Evolutionary conservation across 2,329 filamentous ascomycete species (phyloP), one percentile per base, ranked within the genome.

Genomic region (Nemania diffusa): DNA sequence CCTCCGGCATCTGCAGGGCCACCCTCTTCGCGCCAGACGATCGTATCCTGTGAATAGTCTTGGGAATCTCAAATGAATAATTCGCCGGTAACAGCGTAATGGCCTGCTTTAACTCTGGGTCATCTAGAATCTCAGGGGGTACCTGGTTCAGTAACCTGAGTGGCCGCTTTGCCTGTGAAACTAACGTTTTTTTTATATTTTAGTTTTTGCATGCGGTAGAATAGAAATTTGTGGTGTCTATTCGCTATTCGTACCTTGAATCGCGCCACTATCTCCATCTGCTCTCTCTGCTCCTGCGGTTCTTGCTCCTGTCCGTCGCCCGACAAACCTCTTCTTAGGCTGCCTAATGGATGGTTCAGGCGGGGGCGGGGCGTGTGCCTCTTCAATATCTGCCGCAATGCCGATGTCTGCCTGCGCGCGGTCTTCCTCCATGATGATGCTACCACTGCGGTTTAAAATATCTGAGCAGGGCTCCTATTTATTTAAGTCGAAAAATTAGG

Each of bases 51-150:
- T 98, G 94, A 75, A 99, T 97, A 8, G 96, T 99, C 83, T 99
- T 99, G 78, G 93, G 96, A 63, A 99, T 94, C 82, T 99, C 96
- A 78, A 99, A 99, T 74, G 92, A 95, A 85, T 99, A 99, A 83
- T 99, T 99, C n/a, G 88, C 84, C 0, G 96, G 96, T 2, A 99
- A 88, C 34, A 99, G 87, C 5, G 89, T 85, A 65, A 98, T 94
- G 3, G 96, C 96, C 51, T 90, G 91, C 79, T 95, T 95, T 75
- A 99, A 92, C 55, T 91, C 92, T 55, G 90, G 84, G 75, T 99
- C 91, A 70, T 97, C 87, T 22, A 96, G 84, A 70, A 99, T 97
- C 70, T 95, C 91, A 17, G 90, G 85, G 2, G 96, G 95, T 1
- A 99, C 92, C 77, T 96, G 92, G 78, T 97, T 98, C 68, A 98